Base-by-base conservation (phyloP, 176 grass and related monocot species). In the Avena insularis region DNA sequence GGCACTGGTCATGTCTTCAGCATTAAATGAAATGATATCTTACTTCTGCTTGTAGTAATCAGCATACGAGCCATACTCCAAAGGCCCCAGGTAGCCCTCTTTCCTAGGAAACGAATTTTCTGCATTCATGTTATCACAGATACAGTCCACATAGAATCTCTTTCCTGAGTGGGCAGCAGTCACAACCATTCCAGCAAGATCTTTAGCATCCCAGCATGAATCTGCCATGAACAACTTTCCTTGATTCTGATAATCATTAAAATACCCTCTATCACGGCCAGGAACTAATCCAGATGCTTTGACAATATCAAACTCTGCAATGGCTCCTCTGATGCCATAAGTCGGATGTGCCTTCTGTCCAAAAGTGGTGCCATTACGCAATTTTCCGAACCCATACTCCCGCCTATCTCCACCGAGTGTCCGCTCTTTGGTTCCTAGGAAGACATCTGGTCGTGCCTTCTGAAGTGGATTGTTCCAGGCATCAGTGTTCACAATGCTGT, bases 51-150 rank as follows among this genome's bases (percentile, higher is more conserved):
- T 94, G 90, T 99, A 99, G 83, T 99, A 99, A 90, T 96, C 97
- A 83, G 94, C 94, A 90, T 96, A 99, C 1, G 97, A 94, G 45
- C 94, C 93, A 79, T 99, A 99, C 81, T 99, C 94, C 83, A 99
- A 73, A 19, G 92, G 97, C 49, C 97, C 97, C 77, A 99, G 78
- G 77, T 96, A 96, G 11, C 94, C 97, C 83, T 99, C 97, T 82
- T 99, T 99, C 80, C 97, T 96, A 16, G 97, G 97, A 80, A 99
- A 99, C 19, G 97, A 99, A 93, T 96, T 99, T 81, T 99, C 97
- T 71, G 90, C 90, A 72, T 93, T 94, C 97, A 99, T 99, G 68
- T 94, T 93, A 85, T 83, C 88, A 60, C 89, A 93, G 73, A 99
- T 90, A 70, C 85, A 94, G 63, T 96, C 97, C 51, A 99, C 94